These are phyloP conservation scores for Tricholoma matsutake DNA, from an alignment of 768 basidiomycete species.

Conservation along the genomic window DNA sequence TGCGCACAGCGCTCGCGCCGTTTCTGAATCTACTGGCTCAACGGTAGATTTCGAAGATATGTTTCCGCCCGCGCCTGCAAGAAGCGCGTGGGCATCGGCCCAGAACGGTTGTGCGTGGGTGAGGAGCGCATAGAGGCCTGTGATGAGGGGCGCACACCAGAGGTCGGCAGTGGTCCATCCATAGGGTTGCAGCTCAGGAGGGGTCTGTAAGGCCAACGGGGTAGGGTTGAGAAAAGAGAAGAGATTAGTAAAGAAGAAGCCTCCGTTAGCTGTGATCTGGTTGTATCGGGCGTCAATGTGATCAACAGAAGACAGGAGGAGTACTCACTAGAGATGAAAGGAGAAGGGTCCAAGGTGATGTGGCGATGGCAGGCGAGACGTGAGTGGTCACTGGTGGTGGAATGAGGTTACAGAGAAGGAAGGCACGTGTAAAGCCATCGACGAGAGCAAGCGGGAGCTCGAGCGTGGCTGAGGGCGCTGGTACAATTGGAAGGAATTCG, in stretches of 20 bases:
- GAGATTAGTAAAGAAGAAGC: slow-evolving; percentile 76
- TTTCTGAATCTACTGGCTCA: slow-evolving; percentile 56
- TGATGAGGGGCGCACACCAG: slow-evolving; percentile 80
- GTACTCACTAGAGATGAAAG: slow-evolving; percentile 64
- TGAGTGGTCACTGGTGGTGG: slow-evolving; percentile 63
- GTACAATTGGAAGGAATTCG: slow-evolving; percentile 56
- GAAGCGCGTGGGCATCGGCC: slow-evolving; percentile 52
- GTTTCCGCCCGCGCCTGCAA: slow-evolving; percentile 46
- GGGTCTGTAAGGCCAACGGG: slow-evolving; percentile 65
- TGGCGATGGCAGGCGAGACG: slow-evolving; percentile 44
- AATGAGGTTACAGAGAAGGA: slow-evolving; percentile 75
- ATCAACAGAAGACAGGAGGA: background rate
- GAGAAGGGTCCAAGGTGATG: slow-evolving; percentile 76
- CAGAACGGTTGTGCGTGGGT: slow-evolving; percentile 89
- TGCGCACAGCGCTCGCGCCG: slow-evolving; percentile 71
- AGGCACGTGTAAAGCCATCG: slow-evolving; percentile 77
- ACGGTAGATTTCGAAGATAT: slow-evolving; percentile 29
- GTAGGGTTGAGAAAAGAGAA: slow-evolving; percentile 76
- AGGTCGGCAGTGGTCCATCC: slow-evolving; percentile 87
- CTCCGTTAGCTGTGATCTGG: slow-evolving; percentile 72
- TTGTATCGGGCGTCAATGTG: background rate
- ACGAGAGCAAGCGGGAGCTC: slow-evolving; percentile 74
- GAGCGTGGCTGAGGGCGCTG: slow-evolving; percentile 44
- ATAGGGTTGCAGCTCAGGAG: slow-evolving; percentile 73
- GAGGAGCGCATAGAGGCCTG: slow-evolving; percentile 74